Conservation (phyloP, 441 rosid species). For the Mallotus repandus region DNA sequence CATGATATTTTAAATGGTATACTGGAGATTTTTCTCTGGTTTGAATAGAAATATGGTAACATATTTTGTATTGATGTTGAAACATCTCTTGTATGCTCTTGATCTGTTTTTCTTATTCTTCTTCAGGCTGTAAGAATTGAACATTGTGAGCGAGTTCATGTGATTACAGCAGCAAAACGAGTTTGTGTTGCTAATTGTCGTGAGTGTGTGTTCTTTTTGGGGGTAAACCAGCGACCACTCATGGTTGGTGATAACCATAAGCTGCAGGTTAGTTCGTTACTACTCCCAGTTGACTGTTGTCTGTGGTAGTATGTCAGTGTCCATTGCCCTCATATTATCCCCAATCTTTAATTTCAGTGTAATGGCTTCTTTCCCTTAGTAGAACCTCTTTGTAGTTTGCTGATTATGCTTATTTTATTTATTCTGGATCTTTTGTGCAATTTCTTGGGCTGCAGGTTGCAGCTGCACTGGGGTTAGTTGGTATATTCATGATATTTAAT, state of each 20-base stretch:
- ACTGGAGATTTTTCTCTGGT: neutral
- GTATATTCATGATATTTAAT: no score
- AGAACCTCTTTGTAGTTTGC: no score
- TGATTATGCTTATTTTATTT: no score
- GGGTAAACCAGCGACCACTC: constrained; percentile 96
- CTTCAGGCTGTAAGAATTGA: constrained; percentile 88
- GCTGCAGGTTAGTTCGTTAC: constrained; percentile 64
- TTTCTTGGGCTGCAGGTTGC: no score
- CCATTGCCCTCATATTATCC: neutral
- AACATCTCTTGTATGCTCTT: constrained; percentile 18
- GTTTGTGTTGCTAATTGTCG: constrained; percentile 96
- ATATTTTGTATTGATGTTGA: neutral
- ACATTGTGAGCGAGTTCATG: constrained; percentile 99
- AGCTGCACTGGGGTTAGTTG: no score
- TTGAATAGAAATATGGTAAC: neutral
- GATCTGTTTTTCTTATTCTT: neutral
- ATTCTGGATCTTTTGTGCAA: no score
- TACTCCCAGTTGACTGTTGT: neutral
- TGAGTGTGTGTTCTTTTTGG: constrained; percentile 93
- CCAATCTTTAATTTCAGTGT: neutral
- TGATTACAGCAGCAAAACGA: constrained; percentile 82
- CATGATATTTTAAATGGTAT: neutral
- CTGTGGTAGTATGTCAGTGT: neutral
- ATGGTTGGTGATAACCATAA: constrained; percentile 98
- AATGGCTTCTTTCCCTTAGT: no score